These are phyloP conservation scores for Ogataea dorogensis DNA, from an alignment of 805 yeast genomes.

Conservation along the genomic window DNA sequence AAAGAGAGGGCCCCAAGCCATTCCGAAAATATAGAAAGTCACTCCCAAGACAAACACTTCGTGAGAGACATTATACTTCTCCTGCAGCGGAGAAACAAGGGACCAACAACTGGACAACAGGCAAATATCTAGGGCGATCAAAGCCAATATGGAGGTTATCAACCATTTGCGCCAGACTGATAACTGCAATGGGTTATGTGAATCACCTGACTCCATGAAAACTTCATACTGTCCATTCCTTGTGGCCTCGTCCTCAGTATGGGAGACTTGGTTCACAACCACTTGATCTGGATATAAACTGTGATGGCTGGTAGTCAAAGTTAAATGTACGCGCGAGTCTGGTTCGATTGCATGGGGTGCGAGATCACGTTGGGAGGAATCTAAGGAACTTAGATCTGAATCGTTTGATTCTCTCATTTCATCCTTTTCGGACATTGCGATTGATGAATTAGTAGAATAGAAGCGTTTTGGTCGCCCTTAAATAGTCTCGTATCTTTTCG, in stretches of 20 bases:
- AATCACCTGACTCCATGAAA: constrained; percentile 18
- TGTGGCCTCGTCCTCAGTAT: background rate
- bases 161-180: constrained; percentile 54
- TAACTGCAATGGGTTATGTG: constrained; percentile 26
- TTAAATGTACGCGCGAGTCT: constrained; percentile 4
- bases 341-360: constrained; percentile 1
- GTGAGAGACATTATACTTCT: constrained; percentile 47
- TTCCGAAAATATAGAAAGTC: constrained; percentile 56
- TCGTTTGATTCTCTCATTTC: background rate
- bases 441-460: no score
- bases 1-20: constrained; percentile 61
- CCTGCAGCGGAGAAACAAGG: constrained; percentile 53
- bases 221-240: constrained; percentile 20
- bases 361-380: background rate
- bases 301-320: constrained; percentile 13
- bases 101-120: constrained; percentile 71
- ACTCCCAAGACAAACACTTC: constrained; percentile 63
- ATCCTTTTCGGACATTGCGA: constrained; percentile 1
- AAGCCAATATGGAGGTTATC: constrained; percentile 51
- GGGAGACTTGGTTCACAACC: constrained; percentile 7
- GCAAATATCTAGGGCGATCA: constrained; percentile 59
- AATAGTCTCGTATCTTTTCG: constrained; percentile 8
- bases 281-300: constrained; percentile 24
- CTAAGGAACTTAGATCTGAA: constrained; percentile 6
- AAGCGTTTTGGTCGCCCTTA: background rate